Conservation (phyloP, 164 flowering plant species). For the Dillenia turbinata region DNA sequence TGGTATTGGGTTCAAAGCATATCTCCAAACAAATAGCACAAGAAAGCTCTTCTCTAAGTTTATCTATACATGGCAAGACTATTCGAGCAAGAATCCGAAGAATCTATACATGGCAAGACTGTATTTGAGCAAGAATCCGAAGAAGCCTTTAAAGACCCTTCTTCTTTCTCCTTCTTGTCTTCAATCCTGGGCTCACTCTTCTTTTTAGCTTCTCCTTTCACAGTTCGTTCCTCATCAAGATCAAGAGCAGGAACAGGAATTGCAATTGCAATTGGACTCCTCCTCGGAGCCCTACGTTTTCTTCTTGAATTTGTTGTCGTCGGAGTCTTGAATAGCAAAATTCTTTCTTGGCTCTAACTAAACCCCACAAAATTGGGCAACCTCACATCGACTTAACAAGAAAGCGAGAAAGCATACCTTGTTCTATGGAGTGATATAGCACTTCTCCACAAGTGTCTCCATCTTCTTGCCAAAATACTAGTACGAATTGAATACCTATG, state of each 20-base stretch:
- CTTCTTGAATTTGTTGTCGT: no score
- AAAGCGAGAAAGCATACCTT: no score
- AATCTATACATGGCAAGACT: no score
- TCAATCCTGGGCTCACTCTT: constrained; percentile 16
- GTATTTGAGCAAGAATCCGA: no score
- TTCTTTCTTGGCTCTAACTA: no score
- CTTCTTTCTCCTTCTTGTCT: constrained; percentile 19
- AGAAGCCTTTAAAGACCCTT: constrained; percentile 5
- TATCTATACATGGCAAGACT: constrained; percentile 57
- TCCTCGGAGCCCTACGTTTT: constrained; percentile 45
- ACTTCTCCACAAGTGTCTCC: no score
- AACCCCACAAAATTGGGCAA: no score
- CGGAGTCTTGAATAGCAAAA: no score
- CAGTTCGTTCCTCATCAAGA: constrained; percentile 47
- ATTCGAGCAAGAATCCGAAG: constrained; percentile 21
- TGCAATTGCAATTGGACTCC: constrained; percentile 33
- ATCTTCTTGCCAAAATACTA: no score
- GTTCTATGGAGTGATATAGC: no score
- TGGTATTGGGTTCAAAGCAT: constrained; percentile 90
- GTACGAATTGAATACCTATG: no score
- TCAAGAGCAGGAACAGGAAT: constrained; percentile 31
- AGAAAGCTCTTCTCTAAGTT: constrained; percentile 83
- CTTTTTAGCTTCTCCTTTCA: constrained; percentile 19
- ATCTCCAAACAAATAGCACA: constrained; percentile 94
- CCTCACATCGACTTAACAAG: no score